These are phyloP conservation scores for Coemansia sp. DNA, from an alignment of 192 early-diverging fungal species.

Conservation along the genomic window DNA sequence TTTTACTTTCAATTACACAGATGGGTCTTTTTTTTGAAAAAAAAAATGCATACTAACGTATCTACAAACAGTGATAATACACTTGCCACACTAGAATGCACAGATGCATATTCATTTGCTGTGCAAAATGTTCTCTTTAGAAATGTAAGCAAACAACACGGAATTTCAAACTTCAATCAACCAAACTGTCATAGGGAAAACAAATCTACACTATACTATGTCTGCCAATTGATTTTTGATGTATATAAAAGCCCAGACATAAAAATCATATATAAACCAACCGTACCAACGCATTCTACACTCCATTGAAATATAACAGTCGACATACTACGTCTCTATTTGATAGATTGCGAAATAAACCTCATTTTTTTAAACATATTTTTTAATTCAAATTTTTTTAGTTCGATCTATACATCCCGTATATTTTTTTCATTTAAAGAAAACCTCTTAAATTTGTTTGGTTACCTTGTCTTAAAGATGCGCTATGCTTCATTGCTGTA, in stretches of 20 bases:
- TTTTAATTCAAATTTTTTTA: no score
- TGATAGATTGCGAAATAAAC: no score
- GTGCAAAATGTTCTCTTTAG: not conserved
- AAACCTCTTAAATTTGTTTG: not conserved
- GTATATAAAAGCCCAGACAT: no score
- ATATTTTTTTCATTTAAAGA: not conserved
- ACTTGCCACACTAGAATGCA: not conserved
- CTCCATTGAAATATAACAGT: no score
- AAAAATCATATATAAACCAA: no score
- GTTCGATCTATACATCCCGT: not conserved
- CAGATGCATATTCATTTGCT: not conserved
- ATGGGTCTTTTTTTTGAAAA: not conserved
- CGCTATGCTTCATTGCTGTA: conserved; percentile 17
- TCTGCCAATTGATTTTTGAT: no score
- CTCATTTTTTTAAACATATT: no score
- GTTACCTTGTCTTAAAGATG: conserved; percentile 4
- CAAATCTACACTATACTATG: no score
- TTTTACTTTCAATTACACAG: not conserved
- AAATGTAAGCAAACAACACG: no score
- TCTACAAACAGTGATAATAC: not conserved
- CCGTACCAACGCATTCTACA: no score
- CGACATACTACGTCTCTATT: no score
- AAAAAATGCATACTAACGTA: not conserved
- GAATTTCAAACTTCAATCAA: not conserved
- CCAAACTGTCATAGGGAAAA: not conserved